These are phyloP conservation scores for Leccinum obscurum DNA, from an alignment of 768 basidiomycete species.

Conservation along the genomic window DNA sequence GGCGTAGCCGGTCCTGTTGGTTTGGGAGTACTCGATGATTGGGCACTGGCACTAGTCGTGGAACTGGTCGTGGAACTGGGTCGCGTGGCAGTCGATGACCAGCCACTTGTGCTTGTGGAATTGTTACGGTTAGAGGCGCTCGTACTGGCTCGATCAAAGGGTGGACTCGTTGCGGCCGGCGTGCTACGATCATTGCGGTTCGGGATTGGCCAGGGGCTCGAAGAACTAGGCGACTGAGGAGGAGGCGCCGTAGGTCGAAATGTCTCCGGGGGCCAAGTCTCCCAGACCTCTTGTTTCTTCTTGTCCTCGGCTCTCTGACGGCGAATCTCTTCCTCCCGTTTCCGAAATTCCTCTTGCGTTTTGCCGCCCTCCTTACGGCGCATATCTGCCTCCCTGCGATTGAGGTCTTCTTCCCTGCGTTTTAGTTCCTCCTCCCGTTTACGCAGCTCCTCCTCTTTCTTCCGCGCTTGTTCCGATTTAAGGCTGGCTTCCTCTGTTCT, in stretches of 20 bases:
- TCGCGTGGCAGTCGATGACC: constrained; percentile 32
- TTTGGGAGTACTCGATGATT: constrained; percentile 27
- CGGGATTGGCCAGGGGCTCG: constrained; percentile 34
- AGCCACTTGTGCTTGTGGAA: constrained; percentile 21
- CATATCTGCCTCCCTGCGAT: constrained; percentile 32
- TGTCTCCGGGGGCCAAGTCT: constrained; percentile 29
- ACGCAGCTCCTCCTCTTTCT: constrained; percentile 28
- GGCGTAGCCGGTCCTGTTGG: constrained; percentile 25
- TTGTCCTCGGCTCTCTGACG: constrained; percentile 33
- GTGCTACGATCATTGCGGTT: constrained; percentile 34
- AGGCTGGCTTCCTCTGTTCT: constrained; percentile 27
- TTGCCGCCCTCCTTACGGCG: constrained; percentile 31
- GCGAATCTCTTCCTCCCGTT: constrained; percentile 33
- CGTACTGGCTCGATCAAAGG: constrained; percentile 32
- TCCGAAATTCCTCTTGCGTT: constrained; percentile 30
- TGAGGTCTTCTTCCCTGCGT: constrained; percentile 35
- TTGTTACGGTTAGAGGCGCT: constrained; percentile 29
- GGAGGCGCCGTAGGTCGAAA: constrained; percentile 21
- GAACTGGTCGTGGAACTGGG: constrained; percentile 29
- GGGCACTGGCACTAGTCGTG: constrained; percentile 18
- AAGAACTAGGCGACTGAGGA: constrained; percentile 30
- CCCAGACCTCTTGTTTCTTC: constrained; percentile 30
- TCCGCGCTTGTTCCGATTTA: constrained; percentile 24
- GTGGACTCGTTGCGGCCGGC: constrained; percentile 33
- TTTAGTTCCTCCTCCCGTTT: constrained; percentile 30